A percentile compares a stretch with the other conserved stretches of the same genome.
These are phyloP conservation scores for Candida peoriensis DNA, from an alignment of 805 yeast genomes.

Conservation along the genomic window DNA sequence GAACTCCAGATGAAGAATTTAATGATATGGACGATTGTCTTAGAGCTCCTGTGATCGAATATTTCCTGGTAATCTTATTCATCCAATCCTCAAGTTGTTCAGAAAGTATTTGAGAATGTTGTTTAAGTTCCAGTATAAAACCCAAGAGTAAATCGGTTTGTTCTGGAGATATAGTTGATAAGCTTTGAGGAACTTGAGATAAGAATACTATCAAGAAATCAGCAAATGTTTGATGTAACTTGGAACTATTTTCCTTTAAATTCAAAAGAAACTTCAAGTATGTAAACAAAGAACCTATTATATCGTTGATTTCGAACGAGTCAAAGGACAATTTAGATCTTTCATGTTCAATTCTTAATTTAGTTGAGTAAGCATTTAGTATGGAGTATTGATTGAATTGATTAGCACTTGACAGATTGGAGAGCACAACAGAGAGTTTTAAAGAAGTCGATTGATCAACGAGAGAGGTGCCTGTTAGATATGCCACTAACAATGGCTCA, in stretches of 20 bases:
- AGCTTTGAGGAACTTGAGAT: constrained; percentile 8
- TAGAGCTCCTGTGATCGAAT: constrained; percentile 9
- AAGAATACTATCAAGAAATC: constrained; percentile 11
- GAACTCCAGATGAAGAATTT: constrained; percentile 1
- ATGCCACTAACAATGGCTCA: constrained; percentile 20
- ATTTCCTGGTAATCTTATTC: constrained; percentile 12
- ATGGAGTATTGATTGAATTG: constrained; percentile 17
- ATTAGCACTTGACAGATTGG: constrained; percentile 7
- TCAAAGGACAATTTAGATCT: constrained; percentile 9
- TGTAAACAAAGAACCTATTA: constrained; percentile 5
- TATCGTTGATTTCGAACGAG: constrained; percentile 14
- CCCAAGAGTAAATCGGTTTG: constrained; percentile 10
- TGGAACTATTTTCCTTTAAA: neutral
- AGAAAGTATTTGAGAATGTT: constrained; percentile 5
- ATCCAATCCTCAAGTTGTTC: constrained; percentile 12
- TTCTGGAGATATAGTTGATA: constrained; percentile 5
- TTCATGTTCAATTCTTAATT: constrained; percentile 9
- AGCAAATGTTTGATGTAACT: constrained; percentile 9
- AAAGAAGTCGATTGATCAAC: constrained; percentile 9
- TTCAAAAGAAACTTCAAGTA: constrained; percentile 12
- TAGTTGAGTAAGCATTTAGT: constrained; percentile 11
- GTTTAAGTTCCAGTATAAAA: constrained; percentile 6
- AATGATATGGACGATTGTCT: constrained; percentile 11
- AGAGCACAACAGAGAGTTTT: constrained; percentile 11
- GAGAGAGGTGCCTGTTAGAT: constrained; percentile 7